Evolutionary conservation across 2,329 filamentous ascomycete species (phyloP).

Genomic region (Aspergillus alliaceus): DNA sequence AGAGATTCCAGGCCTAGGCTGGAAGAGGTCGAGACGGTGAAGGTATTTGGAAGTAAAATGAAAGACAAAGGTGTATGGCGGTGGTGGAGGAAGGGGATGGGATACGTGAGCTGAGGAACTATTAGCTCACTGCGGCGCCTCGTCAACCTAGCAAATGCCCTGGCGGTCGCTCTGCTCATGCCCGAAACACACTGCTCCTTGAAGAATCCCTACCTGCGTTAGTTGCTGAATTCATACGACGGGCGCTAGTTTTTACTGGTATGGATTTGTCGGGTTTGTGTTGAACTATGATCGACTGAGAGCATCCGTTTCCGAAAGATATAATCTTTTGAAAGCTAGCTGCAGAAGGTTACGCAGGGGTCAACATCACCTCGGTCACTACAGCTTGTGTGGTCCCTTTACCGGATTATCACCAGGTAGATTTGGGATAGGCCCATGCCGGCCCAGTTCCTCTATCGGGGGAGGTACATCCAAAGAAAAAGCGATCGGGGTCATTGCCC

Average conservation of each 20-base stretch:
- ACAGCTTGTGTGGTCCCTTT: neutral
- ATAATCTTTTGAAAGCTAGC: neutral
- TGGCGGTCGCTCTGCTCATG: too few species aligned
- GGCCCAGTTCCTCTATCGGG: slow-evolving; percentile 17
- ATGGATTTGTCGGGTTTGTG: neutral
- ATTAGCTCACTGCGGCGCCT: neutral
- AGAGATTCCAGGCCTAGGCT: slow-evolving; percentile 32
- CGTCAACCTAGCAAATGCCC: neutral
- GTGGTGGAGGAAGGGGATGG: slow-evolving; percentile 73
- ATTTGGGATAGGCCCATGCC: slow-evolving; percentile 9
- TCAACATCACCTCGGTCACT: neutral
- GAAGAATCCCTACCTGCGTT: too few species aligned
- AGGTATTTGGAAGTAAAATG: slow-evolving; percentile 65
- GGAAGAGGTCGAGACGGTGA: slow-evolving; percentile 63
- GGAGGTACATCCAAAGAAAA: slow-evolving; percentile 9
- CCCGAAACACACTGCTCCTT: too few species aligned
- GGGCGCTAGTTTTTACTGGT: too few species aligned
- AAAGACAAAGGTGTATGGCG: slow-evolving; percentile 55
- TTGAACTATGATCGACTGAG: neutral
- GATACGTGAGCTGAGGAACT: slow-evolving; percentile 34
- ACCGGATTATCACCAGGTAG: slow-evolving; percentile 19
- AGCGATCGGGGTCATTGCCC: slow-evolving; percentile 6
- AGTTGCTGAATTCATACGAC: neutral
- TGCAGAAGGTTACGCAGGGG: neutral
- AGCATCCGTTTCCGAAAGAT: too few species aligned